A percentile compares a stretch with the other conserved stretches of the same genome.
phyloP scores from a whole-genome alignment of 2,329 filamentous ascomycete species.

The Albophoma yamanashiensis region DNA sequence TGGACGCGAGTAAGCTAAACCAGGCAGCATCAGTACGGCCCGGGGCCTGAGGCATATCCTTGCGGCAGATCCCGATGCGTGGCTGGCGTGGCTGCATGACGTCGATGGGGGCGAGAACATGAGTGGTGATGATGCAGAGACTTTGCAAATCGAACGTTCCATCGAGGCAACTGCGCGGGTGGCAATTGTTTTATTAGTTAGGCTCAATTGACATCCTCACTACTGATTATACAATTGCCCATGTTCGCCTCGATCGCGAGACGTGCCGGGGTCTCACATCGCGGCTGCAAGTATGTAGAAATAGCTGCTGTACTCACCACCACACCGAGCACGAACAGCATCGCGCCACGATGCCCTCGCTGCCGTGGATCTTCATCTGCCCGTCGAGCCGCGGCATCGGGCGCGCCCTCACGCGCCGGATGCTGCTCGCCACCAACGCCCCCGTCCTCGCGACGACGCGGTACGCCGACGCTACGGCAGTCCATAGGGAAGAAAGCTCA shows the following conservation, averaged over 20 bases:
- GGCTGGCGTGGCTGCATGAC: neutral
- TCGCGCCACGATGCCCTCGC: slow-evolving; percentile 25
- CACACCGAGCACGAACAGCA: neutral
- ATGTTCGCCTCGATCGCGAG: neutral
- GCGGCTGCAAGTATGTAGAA: too few species aligned
- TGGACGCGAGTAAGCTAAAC: too few species aligned
- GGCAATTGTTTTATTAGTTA: neutral
- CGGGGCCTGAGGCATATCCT: neutral
- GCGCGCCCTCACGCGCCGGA: slow-evolving; percentile 34
- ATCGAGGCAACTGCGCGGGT: neutral
- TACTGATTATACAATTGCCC: neutral
- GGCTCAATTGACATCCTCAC: neutral
- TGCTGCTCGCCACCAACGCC: slow-evolving; percentile 33
- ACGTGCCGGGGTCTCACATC: too few species aligned
- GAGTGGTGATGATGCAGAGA: neutral
- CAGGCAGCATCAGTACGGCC: too few species aligned
- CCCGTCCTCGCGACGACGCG: slow-evolving; percentile 38
- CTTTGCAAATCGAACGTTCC: neutral
- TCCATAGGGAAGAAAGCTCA: too few species aligned
- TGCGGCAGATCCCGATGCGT: neutral
- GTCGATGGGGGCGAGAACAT: neutral
- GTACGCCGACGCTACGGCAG: slow-evolving; percentile 16
- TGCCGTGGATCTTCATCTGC: slow-evolving; percentile 38
- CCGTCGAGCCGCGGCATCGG: slow-evolving; percentile 39
- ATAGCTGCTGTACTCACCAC: neutral